These are phyloP conservation scores for Geosmithia flava DNA, from an alignment of 2,329 filamentous ascomycete species.

Conservation along the genomic window DNA sequence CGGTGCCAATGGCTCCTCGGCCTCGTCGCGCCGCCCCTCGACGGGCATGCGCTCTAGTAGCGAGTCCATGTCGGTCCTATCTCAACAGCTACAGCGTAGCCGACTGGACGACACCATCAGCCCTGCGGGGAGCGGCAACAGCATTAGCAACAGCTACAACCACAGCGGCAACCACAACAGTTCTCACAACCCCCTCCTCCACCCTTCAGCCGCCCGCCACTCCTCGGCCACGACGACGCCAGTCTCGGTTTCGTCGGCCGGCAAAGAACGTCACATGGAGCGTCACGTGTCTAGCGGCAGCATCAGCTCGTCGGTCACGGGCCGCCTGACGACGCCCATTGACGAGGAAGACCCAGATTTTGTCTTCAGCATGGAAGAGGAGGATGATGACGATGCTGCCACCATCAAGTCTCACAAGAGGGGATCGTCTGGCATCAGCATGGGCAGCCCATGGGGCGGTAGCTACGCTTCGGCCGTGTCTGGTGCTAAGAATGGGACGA, in stretches of 20 bases:
- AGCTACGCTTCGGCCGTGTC: conserved; percentile 26
- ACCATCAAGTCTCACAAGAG: conserved; percentile 34
- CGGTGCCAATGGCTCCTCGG: conserved; percentile 9
- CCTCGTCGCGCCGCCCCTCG: conserved; percentile 12
- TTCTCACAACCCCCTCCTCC: conserved; percentile 30
- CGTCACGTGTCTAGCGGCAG: conserved; percentile 48
- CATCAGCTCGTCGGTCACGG: conserved; percentile 39
- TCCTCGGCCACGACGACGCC: conserved; percentile 4
- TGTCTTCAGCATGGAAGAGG: conserved; percentile 55
- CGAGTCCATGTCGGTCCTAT: conserved; percentile 45
- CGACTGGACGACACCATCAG: conserved; percentile 29
- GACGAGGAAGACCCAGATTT: conserved; percentile 53
- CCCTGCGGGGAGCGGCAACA: conserved; percentile 15
- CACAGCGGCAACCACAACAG: neutral
- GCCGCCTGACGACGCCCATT: conserved; percentile 51
- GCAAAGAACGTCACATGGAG: conserved; percentile 31
- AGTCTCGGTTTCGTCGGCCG: conserved; percentile 17
- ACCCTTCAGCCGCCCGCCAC: conserved; percentile 31
- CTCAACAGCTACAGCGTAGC: conserved; percentile 50
- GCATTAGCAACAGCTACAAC: conserved; percentile 1
- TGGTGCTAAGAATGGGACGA: conserved; percentile 10
- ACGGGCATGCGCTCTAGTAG: conserved; percentile 23
- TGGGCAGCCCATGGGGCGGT: conserved; percentile 18
- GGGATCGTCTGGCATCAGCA: conserved; percentile 28
- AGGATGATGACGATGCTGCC: conserved; percentile 33